Evolutionary conservation across 495 filamentous ascomycete species (phyloP), one percentile per base, ranked within the genome.

Genomic region (Saxophila tyrrhenica): DNA sequence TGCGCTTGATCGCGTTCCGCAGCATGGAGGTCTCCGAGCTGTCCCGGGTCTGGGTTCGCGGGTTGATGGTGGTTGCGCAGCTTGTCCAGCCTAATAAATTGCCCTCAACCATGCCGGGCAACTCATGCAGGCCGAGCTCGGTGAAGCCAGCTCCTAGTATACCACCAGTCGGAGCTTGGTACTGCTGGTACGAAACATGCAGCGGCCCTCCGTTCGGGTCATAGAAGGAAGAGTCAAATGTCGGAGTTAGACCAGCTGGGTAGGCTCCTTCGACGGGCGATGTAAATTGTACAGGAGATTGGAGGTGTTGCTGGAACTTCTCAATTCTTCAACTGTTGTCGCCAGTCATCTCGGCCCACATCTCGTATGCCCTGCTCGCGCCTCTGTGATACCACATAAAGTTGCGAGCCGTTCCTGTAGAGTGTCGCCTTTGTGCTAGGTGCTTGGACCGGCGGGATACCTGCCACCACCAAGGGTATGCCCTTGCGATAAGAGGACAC

Each of bases 281-380:
- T n/a, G n/a, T n/a, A n/a, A n/a, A n/a, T n/a, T n/a, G n/a, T n/a
- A n/a, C n/a, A n/a, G n/a, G n/a, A n/a, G n/a, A n/a, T n/a, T n/a
- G n/a, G n/a, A n/a, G n/a, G n/a, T n/a, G n/a, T n/a, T n/a, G n/a
- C n/a, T n/a, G n/a, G n/a, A n/a, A n/a, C n/a, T n/a, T n/a, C n/a
- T n/a, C n/a, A n/a, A n/a, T n/a, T n/a, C n/a, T n/a, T n/a, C n/a
- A n/a, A n/a, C n/a, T n/a, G n/a, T 70, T 46, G 57, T 84, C 81
- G 39, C 74, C 72, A 5, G 83, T 78, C 0, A 48, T 39, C 24
- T 78, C 71, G 0, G 80, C 81, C 81, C 80, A 85, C 55, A 65
- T 58, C 13, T 78, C 63, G 56, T 73, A 73, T 0, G 76, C 63
- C 0, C 67, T 72, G 3, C 51, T 58, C 0, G 70, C 74, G 0